Evolutionary conservation across 257 asterid species (phyloP), one percentile per base, ranked within the genome.

Genomic region (Capsicum pubescens): DNA sequence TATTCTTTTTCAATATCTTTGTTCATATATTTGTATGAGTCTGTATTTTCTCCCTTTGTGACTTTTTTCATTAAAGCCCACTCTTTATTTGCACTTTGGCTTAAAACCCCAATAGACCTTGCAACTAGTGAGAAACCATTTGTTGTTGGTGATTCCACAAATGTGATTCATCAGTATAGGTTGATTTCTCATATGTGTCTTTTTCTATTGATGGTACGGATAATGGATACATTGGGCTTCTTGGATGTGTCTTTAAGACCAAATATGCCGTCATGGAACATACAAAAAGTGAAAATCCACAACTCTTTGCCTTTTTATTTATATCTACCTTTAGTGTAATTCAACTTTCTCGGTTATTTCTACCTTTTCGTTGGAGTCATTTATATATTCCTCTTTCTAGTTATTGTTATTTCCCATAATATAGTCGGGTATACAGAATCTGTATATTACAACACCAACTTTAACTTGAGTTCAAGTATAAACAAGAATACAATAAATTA

Each of bases 71-170:
- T 26, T 26, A 26, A 26, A 26, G 2, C 32, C 32, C 32, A 26
- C 32, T 26, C 32, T 26, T 26, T 26, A 26, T 26, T 26, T 26
- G 2, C 32, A 26, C 32, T 26, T 26, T 26, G 32, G 2, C 32
- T 26, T 26, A 26, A 26, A 26, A 26, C 32, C 32, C 32, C 32
- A 26, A 26, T 26, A 26, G 32, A 26, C 32, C 84, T 84, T 11
- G 54, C 87, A 36, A 66, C 87, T 46, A 35, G 46, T 46, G 87
- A 59, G 59, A 61, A 46, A 46, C 84, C 87, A 4, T 84, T 84
- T 68, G 14, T 19, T 56, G 15, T 79, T 7, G 15, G 67, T 7
- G 57, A 64, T 58, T 3, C 59, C 3, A 32, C 32, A 55, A 8
- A 63, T 78, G n/a, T 32, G 69, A 83, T 79, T 52, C 42, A n/a